Evolutionary conservation across 2,329 filamentous ascomycete species (phyloP), one percentile per base, ranked within the genome.

Genomic region (Chaetomiaceae sp.): DNA sequence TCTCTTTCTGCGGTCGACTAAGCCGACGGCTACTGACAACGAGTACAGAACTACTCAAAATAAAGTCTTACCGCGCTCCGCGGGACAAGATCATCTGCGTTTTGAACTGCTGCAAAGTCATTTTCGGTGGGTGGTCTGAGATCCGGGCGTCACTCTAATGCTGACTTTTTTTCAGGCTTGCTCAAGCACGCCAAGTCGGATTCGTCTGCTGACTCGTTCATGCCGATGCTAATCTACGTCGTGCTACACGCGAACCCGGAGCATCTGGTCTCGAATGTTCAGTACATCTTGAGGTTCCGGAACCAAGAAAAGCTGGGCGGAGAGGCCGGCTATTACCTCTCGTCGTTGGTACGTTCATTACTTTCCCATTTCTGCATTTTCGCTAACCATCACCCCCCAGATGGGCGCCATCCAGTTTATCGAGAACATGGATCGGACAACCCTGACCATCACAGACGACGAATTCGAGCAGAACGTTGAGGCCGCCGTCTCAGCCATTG

Each of bases 31-130:
- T 7, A 34, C 58, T 57, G 38, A 76, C 64, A 37, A n/a, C 25
- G 41, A 29, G n/a, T n/a, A 16, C 66, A 90, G 94, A 99, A 70
- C 76, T 99, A 13, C 73, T 95, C 33, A 99, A 99, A 69, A 96
- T 99, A 65, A 95, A 92, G 65, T 94, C 89, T 8, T 99, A 99
- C 67, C 84, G 95, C 61, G 94, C 94, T n/a, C 94, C 94, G 4
- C 78, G 94, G 62, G 94, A 99, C 75, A 99, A 99, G 71, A 94
- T 99, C 51, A 97, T 99, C 45, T 99, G 94, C 69, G 90, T 97
- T 41, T 74, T 99, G 51, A 99, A 99, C 71, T 96, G 91, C 73
- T 99, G 94, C 81, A 99, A 99, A 72, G 95, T 99, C 58, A 97
- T 99, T 58, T 97, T 99, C 70, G 94, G 88, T 90, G 70, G 61